Evolutionary conservation across 306 rosid genomes (phyloP), one percentile per base, ranked within the genome.

Genomic region (Citrullus amarus): DNA sequence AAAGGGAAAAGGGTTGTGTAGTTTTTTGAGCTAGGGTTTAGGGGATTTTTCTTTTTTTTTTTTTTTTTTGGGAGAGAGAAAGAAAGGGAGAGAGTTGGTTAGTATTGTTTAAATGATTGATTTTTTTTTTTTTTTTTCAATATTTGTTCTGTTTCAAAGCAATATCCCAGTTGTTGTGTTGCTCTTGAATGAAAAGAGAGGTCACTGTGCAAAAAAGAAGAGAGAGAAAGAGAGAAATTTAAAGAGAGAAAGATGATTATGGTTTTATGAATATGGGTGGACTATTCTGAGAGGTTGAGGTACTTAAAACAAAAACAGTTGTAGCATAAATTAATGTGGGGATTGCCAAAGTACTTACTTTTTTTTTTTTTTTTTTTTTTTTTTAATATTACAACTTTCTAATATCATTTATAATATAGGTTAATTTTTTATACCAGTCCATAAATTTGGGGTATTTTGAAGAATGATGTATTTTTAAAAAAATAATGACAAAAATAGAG

Each of bases 281-380:
- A 22, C 91, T 91, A 46, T 88, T 91, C 93, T 91, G 90, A 93
- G 92, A 95, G 93, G 97, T 91, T 83, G 78, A 28, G 87, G 89
- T 77, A 86, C 80, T 87, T 89, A 87, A 86, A 85, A 80, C 84
- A 84, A 81, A 62, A 59, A 34, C 50, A 74, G 36, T 8, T 43
- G 75, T 25, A 17, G 48, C 79, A 78, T 69, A 60, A 55, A 43
- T 54, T 79, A 60, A 83, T 81, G 77, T 48, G 77, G 77, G 77
- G 73, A 67, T 10, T 55, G 5, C 59, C 6, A 17, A 55, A 55
- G 7, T 54, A 54, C 25, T 54, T 54, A 11, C 8, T 3, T 48
- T 48, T 11, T 0, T 2, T 46, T 3, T 48, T 48, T 3, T 48
- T 13, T 12, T 48, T 48, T 48, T 48, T 12, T 46, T 9, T 10